These are phyloP conservation scores for Fusarium sarcochroum DNA, from an alignment of 2,329 filamentous ascomycete species.

Conservation along the genomic window DNA sequence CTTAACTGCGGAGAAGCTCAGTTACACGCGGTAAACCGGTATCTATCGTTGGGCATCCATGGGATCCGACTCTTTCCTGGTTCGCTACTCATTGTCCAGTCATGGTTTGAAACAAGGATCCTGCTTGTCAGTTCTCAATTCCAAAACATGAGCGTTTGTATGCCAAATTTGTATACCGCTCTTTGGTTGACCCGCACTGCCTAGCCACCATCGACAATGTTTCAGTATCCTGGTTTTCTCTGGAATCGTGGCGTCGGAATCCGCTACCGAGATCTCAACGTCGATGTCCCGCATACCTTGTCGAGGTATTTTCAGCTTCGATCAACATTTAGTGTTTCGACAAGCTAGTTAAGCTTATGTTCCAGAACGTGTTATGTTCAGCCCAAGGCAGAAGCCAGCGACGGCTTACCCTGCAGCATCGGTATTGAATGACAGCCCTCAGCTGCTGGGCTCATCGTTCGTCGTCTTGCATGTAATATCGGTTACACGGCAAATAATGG, in stretches of 20 bases:
- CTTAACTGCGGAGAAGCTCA: background rate
- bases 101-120: slow-evolving; percentile 20
- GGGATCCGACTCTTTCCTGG: slow-evolving; percentile 6
- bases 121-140: slow-evolving; percentile 1
- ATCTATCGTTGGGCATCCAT: slow-evolving; percentile 30
- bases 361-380: slow-evolving; percentile 5
- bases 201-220: slow-evolving; percentile 17
- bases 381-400: background rate
- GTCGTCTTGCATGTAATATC: too few species aligned
- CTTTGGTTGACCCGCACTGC: slow-evolving; percentile 30
- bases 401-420: slow-evolving; percentile 30
- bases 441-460: too few species aligned
- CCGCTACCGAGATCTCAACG: slow-evolving; percentile 29
- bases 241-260: slow-evolving; percentile 37
- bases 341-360: slow-evolving; percentile 24
- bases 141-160: slow-evolving; percentile 9
- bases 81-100: slow-evolving; percentile 20
- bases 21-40: background rate
- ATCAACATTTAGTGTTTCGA: slow-evolving; percentile 22
- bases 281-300: slow-evolving; percentile 27
- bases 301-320: slow-evolving; percentile 31
- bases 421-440: background rate
- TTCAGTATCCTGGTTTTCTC: slow-evolving; percentile 18
- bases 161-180: slow-evolving; percentile 29
- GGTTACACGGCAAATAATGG: too few species aligned